Conservation (phyloP, 768 basidiomycete genomes). For the Mycena venus region DNA sequence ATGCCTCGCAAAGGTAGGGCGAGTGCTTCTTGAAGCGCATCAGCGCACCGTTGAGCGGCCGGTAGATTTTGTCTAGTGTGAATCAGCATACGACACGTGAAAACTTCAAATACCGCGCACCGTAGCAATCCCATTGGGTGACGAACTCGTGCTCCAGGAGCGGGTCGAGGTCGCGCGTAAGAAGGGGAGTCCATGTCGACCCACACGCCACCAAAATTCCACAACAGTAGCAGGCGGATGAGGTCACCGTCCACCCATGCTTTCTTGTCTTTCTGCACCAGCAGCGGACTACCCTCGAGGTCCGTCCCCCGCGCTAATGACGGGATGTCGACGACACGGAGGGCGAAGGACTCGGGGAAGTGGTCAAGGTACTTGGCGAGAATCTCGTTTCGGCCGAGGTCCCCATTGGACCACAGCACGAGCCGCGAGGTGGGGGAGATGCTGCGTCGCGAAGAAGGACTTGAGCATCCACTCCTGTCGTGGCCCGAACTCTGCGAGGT, state of each 20-base stretch:
- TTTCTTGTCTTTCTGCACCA: constrained; percentile 76
- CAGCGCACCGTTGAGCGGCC: constrained; percentile 91
- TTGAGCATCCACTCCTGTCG: constrained; percentile 94
- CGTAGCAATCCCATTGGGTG: constrained; percentile 99
- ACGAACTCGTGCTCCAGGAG: constrained; percentile 96
- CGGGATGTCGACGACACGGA: constrained; percentile 78
- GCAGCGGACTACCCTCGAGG: constrained; percentile 73
- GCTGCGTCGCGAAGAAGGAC: constrained; percentile 95
- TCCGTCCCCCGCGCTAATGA: constrained; percentile 81
- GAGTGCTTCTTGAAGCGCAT: constrained; percentile 94
- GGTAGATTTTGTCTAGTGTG: constrained; percentile 75
- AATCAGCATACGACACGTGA: background rate
- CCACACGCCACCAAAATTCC: constrained; percentile 95
- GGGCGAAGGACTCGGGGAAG: constrained; percentile 80
- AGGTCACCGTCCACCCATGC: constrained; percentile 98
- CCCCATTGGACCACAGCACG: constrained; percentile 94
- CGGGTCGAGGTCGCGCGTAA: constrained; percentile 89
- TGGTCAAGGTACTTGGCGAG: constrained; percentile 69
- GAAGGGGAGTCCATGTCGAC: constrained; percentile 96
- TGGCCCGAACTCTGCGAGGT: constrained; percentile 83
- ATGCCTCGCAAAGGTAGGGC: constrained; percentile 97
- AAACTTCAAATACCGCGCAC: constrained; percentile 55
- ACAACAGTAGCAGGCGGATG: constrained; percentile 87
- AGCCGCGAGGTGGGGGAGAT: constrained; percentile 71
- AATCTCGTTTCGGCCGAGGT: constrained; percentile 68